phyloP scores from a whole-genome alignment of 805 yeast species.

The Cyberlindnera americana region DNA sequence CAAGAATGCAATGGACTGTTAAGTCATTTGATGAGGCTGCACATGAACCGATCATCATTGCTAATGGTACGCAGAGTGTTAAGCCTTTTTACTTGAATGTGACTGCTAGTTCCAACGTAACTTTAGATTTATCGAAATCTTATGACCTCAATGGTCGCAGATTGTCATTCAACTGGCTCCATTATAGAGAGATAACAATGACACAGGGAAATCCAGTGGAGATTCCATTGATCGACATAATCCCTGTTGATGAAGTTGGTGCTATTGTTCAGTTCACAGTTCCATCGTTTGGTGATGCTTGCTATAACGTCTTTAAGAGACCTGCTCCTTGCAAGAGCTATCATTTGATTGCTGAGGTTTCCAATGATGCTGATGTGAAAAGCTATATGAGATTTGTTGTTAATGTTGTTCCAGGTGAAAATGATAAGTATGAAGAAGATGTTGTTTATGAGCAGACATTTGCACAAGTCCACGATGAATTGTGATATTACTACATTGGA shows the following conservation, averaged over 20 bases:
- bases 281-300: conserved; percentile 14
- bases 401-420: not conserved
- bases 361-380: not conserved
- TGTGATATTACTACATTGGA: no score
- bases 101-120: conserved; percentile 6
- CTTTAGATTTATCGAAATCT: conserved; percentile 4
- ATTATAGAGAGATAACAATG: conserved; percentile 24
- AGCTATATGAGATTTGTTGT: not conserved
- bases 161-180: conserved; percentile 24
- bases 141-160: conserved; percentile 11
- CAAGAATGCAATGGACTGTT: conserved; percentile 33
- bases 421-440: not conserved
- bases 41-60: conserved; percentile 28
- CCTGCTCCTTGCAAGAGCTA: conserved; percentile 17
- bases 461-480: not conserved
- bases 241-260: conserved; percentile 6
- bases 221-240: conserved; percentile 20
- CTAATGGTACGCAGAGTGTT: conserved; percentile 23
- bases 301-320: conserved; percentile 4
- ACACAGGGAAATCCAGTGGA: conserved; percentile 13
- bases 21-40: conserved; percentile 22
- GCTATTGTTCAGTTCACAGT: not conserved
- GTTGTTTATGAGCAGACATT: not conserved
- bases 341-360: conserved; percentile 26
- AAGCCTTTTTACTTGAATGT: conserved; percentile 20